Evolutionary conservation across 495 filamentous ascomycete species (phyloP), one percentile per base, ranked within the genome.

Genomic region (Sporormia fimetaria): DNA sequence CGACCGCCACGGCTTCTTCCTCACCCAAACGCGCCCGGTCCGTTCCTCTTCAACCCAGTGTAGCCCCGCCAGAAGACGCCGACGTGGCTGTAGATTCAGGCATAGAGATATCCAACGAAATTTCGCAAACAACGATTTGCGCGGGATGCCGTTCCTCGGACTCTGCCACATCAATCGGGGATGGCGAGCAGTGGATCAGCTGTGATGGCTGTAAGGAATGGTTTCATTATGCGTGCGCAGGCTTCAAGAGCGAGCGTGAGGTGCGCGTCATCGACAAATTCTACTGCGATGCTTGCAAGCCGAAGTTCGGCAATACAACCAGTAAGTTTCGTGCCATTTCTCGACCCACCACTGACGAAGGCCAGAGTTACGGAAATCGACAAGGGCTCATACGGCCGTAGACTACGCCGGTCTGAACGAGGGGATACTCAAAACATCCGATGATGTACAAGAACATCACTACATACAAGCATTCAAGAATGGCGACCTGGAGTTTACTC

Each of bases 341-440:
- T 33, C n/a, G 16, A n/a, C 31, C 14, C 18, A 17, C 21, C 20
- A 14, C 32, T 40, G 14, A 57, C 29, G 6, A 35, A n/a, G 21
- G 11, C 42, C 40, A 39, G 57, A 51, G 29, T 61, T 67, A 8
- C 62, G 64, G n/a, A 64, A 67, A 44, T 67, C 63, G 7, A 67
- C 72, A 22, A 67, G 80, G 3, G 75, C 79, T 16, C 78, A 78
- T 30, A 78, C 73, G 18, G 71, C 77, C 2, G 83, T 85, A 36
- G 80, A 85, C 54, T 85, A 85, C 55, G 79, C 78, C 22, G 78
- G 78, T 21, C 66, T 85, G 8, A 76, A 85, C 47, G 74, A 80
- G 44, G 80, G 80, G n/a, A 67, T 81, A 4, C 64, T 83, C 17
- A 79, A 77, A 51, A 76, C 77, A 5, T 76, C 78, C 15, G 73